These are phyloP conservation scores for Salix koriyanagi DNA, from an alignment of 345 rosid species.

Conservation along the genomic window DNA sequence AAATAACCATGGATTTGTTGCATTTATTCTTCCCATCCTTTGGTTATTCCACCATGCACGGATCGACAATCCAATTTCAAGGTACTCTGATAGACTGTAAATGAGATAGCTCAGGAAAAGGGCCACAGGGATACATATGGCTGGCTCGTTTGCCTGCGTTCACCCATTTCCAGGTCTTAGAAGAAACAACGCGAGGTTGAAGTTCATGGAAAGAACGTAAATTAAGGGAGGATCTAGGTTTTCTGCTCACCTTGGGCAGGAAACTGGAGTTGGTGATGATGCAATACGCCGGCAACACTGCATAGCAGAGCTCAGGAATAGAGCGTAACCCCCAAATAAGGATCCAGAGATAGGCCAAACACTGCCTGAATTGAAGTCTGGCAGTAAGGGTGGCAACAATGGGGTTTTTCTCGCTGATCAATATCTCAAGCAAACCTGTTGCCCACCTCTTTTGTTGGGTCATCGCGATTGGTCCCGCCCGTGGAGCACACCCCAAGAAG, in stretches of 20 bases:
- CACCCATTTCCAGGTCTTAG: neutral
- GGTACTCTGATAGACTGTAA: constrained; percentile 29
- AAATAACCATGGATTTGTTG: constrained; percentile 41
- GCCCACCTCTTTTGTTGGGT: constrained; percentile 61
- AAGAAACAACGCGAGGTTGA: neutral
- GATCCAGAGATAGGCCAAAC: constrained; percentile 33
- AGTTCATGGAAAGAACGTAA: neutral
- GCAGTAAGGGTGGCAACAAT: constrained; percentile 19
- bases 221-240: neutral
- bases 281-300: constrained; percentile 54
- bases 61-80: constrained; percentile 25
- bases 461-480: constrained; percentile 35
- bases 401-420: constrained; percentile 39
- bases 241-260: constrained; percentile 49
- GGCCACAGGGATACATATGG: constrained; percentile 15
- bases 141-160: constrained; percentile 33
- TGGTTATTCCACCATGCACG: constrained; percentile 46
- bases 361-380: constrained; percentile 45
- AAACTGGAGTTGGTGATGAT: constrained; percentile 52
- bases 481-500: constrained; percentile 55
- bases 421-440: constrained; percentile 52
- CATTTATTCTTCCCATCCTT: constrained; percentile 28
- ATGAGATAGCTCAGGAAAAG: constrained; percentile 20
- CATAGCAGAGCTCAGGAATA: constrained; percentile 55
- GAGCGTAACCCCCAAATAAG: constrained; percentile 40